These are phyloP conservation scores for Saussurea involucrata DNA, from an alignment of 129 eudicot genomes.

Conservation along the genomic window DNA sequence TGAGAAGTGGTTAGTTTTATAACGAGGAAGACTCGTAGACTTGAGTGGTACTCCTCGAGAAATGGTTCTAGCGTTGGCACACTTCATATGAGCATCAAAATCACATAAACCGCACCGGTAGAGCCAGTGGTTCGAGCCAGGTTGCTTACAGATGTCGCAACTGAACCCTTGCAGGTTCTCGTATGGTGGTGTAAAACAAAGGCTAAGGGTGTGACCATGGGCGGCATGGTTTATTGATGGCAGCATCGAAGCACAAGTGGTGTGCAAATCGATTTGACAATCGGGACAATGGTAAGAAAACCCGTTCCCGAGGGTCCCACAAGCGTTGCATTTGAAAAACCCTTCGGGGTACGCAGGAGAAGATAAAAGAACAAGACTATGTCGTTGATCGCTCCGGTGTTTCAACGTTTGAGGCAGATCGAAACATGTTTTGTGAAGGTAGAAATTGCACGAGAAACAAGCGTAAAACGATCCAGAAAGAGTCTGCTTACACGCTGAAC, in stretches of 20 bases:
- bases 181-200: conserved; percentile 43
- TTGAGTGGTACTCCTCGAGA: not conserved
- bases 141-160: conserved; percentile 35
- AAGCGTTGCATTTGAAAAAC: conserved; percentile 49
- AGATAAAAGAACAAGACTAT: conserved; percentile 35
- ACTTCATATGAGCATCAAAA: conserved; percentile 45
- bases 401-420: conserved; percentile 30
- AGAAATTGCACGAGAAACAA: conserved; percentile 37
- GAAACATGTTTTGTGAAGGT: conserved; percentile 41
- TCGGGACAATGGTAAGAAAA: conserved; percentile 50
- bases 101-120: conserved; percentile 47
- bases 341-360: conserved; percentile 55
- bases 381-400: conserved; percentile 34
- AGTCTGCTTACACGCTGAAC: conserved; percentile 34
- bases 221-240: not conserved
- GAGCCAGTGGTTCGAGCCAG: conserved; percentile 47
- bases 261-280: conserved; percentile 52
- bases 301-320: conserved; percentile 35
- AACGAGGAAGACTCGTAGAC: conserved; percentile 15
- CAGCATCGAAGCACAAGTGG: conserved; percentile 39
- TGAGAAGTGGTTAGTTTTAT: not conserved
- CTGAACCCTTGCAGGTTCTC: conserved; percentile 29
- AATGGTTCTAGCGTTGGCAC: conserved; percentile 3
- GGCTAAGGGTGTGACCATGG: conserved; percentile 40
- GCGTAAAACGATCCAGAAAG: conserved; percentile 30